Evolutionary conservation across 768 basidiomycete species (phyloP).

Genomic region (Calocera cornea): DNA sequence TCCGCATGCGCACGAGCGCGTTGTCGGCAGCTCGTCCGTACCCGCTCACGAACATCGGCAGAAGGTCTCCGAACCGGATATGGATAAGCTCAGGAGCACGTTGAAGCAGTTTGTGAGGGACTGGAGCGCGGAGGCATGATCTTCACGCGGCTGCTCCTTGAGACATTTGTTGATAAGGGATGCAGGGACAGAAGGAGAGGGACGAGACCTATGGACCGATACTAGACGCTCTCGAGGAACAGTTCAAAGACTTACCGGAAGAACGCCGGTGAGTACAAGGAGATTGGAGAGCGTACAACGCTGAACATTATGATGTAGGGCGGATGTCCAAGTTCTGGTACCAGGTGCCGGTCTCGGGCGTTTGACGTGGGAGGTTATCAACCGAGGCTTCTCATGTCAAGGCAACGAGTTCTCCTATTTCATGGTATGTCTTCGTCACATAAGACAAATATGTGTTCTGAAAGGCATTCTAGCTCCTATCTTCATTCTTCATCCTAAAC

Average conservation of each 20-base stretch:
- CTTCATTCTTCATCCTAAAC: constrained; percentile 80
- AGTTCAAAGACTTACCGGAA: constrained; percentile 44
- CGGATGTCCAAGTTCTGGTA: constrained; percentile 58
- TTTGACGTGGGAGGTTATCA: constrained; percentile 77
- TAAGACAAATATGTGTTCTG: neutral
- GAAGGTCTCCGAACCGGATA: constrained; percentile 42
- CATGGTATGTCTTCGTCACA: constrained; percentile 34
- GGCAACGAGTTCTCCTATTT: constrained; percentile 94
- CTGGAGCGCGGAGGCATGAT: constrained; percentile 68
- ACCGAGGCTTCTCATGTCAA: constrained; percentile 74
- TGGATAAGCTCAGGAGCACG: constrained; percentile 85
- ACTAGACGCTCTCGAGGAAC: constrained; percentile 51
- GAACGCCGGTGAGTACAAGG: constrained; percentile 36
- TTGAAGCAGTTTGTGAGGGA: constrained; percentile 87
- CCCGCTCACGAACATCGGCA: constrained; percentile 8
- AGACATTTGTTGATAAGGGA: neutral
- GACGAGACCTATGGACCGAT: constrained; percentile 71
- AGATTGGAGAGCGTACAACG: neutral
- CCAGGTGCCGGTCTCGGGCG: constrained; percentile 85
- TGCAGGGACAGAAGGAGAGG: constrained; percentile 61
- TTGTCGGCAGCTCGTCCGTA: constrained; percentile 18
- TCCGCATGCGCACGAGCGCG: constrained; percentile 27
- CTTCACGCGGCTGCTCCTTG: neutral
- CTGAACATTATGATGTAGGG: constrained; percentile 24
- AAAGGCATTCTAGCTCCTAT: constrained; percentile 36